Base-by-base conservation (phyloP, 2,329 filamentous ascomycete species). In the Alternaria postmessia region DNA sequence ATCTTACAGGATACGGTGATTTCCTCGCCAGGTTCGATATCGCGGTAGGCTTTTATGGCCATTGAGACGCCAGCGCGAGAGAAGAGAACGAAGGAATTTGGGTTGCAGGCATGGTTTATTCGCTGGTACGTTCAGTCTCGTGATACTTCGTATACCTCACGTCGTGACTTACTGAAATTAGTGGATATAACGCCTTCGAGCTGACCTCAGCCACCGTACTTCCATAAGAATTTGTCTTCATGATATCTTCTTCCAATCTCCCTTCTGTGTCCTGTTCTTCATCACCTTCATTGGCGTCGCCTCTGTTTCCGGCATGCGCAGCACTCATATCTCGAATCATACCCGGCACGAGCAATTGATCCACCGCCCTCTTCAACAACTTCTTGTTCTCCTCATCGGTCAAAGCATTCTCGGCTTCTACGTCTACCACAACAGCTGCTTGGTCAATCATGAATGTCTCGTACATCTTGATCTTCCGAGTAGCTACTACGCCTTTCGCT, bases 371-470 rank as follows among this genome's bases (percentile, higher is more conserved):
- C 39, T 46, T 55, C 39, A 73, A 32, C 36, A 70, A 14, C 32
- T 41, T 39, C 38, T 36, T 41, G 1, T 54, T 54, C 43, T 64
- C 51, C 5, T 5, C n/a, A 14, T 36, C 18, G 5, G 11, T 44
- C 12, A 67, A 2, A 2, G 43, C 49, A 34, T 55, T 54, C 18
- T 64, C 58, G 1, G 66, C 16, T 5, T 57, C 46, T 30, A 64
- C 24, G 39, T 66, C 68, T 16, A 67, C 43, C 3, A 68, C 64
- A 4, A 73, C 53, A 12, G 46, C 57, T 18, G 69, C 67, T 24
- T 68, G 66, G 43, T 73, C 70, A 6, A 73, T 39, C 70, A 73
- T 73, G 44, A 73, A 64, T 2, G 68, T 72, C 44, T 72, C 69
- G 28, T 57, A 68, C 36, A 63, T 57, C 24, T 49, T 36, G 11